Conservation (phyloP, 805 yeast genomes). For the Candida michaelii region DNA sequence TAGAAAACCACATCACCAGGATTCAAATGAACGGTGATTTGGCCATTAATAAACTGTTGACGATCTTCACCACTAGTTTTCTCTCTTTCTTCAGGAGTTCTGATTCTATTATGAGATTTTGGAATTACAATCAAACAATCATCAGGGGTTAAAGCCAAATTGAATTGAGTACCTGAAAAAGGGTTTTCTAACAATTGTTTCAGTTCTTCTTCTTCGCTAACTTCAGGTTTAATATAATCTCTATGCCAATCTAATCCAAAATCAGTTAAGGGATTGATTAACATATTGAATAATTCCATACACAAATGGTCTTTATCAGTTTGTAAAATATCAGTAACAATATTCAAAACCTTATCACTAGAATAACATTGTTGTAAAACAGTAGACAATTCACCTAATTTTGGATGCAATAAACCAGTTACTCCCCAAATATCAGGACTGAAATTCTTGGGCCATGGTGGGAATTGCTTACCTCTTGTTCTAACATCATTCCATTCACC, state of each 20-base stretch:
- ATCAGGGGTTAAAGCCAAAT: slow-evolving; percentile 48
- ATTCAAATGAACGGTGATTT: slow-evolving; percentile 38
- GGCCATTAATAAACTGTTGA: slow-evolving; percentile 38
- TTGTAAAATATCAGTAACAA: slow-evolving; percentile 46
- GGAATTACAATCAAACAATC: slow-evolving; percentile 50
- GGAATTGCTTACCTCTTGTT: slow-evolving; percentile 53
- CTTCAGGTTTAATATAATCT: slow-evolving; percentile 50
- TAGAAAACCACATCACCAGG: slow-evolving; percentile 55
- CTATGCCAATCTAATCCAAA: slow-evolving; percentile 57
- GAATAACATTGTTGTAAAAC: slow-evolving; percentile 44
- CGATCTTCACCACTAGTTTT: slow-evolving; percentile 34
- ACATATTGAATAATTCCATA: slow-evolving; percentile 54
- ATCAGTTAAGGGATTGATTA: slow-evolving; percentile 51
- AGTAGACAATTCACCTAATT: slow-evolving; percentile 31
- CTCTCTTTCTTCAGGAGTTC: slow-evolving; percentile 45
- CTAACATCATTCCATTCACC: slow-evolving; percentile 52
- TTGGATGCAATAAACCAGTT: slow-evolving; percentile 48
- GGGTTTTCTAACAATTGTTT: slow-evolving; percentile 37
- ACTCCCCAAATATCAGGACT: slow-evolving; percentile 57
- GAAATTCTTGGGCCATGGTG: slow-evolving; percentile 55
- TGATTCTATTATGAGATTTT: slow-evolving; percentile 43
- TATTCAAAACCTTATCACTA: slow-evolving; percentile 34
- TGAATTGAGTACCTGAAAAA: slow-evolving; percentile 51
- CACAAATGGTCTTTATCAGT: slow-evolving; percentile 31
- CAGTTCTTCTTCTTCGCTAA: slow-evolving; percentile 44